These are phyloP conservation scores for Dactylellina drechsleri DNA, from an alignment of 2,329 filamentous ascomycete genomes.

Conservation along the genomic window DNA sequence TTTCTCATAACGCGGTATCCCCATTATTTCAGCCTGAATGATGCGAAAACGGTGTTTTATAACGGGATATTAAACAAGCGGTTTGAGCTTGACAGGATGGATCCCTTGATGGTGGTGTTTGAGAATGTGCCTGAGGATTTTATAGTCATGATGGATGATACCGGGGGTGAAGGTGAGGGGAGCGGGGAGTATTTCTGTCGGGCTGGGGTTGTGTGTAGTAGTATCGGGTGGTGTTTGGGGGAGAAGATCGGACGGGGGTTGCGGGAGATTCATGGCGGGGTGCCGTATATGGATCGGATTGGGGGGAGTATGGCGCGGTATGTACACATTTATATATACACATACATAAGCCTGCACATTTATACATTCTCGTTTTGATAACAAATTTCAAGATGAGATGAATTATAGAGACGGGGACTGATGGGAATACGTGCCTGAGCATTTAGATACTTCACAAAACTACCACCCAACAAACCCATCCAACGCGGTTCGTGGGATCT, in stretches of 20 bases:
- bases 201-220: slow-evolving; percentile 80
- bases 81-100: slow-evolving; percentile 70
- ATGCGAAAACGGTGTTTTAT: slow-evolving; percentile 64
- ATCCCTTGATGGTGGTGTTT: slow-evolving; percentile 76
- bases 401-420: not conserved
- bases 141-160: slow-evolving; percentile 76
- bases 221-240: slow-evolving; percentile 80
- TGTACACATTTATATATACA: slow-evolving; percentile 56
- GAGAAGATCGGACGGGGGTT: slow-evolving; percentile 78
- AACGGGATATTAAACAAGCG: slow-evolving; percentile 75
- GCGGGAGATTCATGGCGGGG: slow-evolving; percentile 75
- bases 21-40: slow-evolving; percentile 72
- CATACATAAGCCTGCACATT: not conserved
- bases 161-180: slow-evolving; percentile 63
- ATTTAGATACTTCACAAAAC: slow-evolving; percentile 82
- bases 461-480: slow-evolving; percentile 78
- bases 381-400: no score
- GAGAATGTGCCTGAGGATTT: slow-evolving; percentile 88
- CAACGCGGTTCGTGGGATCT: slow-evolving; percentile 87
- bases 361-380: no score
- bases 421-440: not conserved
- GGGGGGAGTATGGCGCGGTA: slow-evolving; percentile 85
- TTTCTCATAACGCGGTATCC: slow-evolving; percentile 83
- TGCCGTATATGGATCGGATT: slow-evolving; percentile 90
- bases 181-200: slow-evolving; percentile 78